phyloP scores from a whole-genome alignment of 257 asterid genomes.

The Rehmannia glutinosa region DNA sequence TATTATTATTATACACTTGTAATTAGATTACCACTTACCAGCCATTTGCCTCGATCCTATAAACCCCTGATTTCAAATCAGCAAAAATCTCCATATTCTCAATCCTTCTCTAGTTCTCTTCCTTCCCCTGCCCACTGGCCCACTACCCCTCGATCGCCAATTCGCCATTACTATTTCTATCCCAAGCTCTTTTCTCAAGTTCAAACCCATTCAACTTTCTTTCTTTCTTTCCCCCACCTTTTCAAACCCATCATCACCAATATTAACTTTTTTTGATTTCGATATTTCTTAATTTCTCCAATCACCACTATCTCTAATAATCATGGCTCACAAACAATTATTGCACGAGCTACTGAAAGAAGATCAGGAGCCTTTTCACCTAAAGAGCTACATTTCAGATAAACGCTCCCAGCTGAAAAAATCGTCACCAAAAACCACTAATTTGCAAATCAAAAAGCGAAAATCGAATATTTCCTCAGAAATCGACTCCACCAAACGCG shows the following conservation, averaged over 20 bases:
- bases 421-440: conserved; percentile 5
- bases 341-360: conserved; percentile 61
- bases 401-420: conserved; percentile 37
- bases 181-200: conserved; percentile 18
- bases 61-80: too few relatives aligned
- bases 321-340: conserved; percentile 38
- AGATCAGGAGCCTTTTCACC: conserved; percentile 74
- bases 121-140: too few relatives aligned
- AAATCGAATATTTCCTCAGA: conserved; percentile 19
- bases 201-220: conserved; percentile 17
- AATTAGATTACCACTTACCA: too few relatives aligned
- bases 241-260: too few relatives aligned
- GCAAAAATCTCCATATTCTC: too few relatives aligned
- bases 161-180: neutral
- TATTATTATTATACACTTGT: too few relatives aligned
- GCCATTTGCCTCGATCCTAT: too few relatives aligned
- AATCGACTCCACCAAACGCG: conserved; percentile 4
- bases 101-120: too few relatives aligned
- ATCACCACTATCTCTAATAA: neutral
- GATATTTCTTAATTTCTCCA: neutral
- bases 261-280: too few relatives aligned
- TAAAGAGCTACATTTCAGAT: conserved; percentile 46
- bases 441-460: conserved; percentile 34
- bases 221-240: neutral
- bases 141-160: too few relatives aligned